Conservation (phyloP, 2,329 filamentous ascomycete species). For the Ceratocystis diversiconidia region DNA sequence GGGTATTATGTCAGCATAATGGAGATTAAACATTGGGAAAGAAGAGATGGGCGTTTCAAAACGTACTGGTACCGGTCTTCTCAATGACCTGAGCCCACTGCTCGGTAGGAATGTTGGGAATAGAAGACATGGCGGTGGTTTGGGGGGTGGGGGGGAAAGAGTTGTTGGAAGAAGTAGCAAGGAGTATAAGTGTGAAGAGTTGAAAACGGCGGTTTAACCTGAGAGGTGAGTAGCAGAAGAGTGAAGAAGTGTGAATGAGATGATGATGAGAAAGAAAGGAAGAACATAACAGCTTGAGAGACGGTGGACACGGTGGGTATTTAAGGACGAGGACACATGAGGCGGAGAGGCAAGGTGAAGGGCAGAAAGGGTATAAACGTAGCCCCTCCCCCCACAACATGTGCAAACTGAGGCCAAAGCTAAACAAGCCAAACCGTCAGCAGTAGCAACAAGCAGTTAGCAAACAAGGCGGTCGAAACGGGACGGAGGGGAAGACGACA, state of each 20-base stretch:
- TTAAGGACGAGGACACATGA: conserved; percentile 7
- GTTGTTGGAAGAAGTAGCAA: neutral
- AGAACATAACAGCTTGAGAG: neutral
- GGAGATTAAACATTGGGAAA: neutral
- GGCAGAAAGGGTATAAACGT: neutral
- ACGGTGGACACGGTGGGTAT: conserved; percentile 15
- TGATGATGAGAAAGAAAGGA: conserved; percentile 10
- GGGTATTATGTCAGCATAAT: neutral
- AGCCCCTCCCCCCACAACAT: neutral
- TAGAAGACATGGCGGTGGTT: conserved; percentile 23
- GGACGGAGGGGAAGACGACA: neutral
- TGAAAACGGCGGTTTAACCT: neutral
- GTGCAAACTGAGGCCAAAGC: neutral
- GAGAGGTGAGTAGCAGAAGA: conserved; percentile 6
- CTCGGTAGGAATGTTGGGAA: conserved; percentile 50
- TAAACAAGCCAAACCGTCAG: neutral
- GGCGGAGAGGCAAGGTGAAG: neutral
- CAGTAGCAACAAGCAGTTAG: neutral
- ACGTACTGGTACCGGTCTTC: conserved; percentile 56
- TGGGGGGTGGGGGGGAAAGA: conserved; percentile 10
- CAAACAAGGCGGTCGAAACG: neutral
- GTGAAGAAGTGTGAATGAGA: conserved; percentile 2
- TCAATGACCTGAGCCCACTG: conserved; percentile 91
- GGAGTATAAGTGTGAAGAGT: neutral
- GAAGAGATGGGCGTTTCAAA: neutral